Base-by-base conservation (phyloP, 805 yeast genomes). In the Yarrowia sp. region DNA sequence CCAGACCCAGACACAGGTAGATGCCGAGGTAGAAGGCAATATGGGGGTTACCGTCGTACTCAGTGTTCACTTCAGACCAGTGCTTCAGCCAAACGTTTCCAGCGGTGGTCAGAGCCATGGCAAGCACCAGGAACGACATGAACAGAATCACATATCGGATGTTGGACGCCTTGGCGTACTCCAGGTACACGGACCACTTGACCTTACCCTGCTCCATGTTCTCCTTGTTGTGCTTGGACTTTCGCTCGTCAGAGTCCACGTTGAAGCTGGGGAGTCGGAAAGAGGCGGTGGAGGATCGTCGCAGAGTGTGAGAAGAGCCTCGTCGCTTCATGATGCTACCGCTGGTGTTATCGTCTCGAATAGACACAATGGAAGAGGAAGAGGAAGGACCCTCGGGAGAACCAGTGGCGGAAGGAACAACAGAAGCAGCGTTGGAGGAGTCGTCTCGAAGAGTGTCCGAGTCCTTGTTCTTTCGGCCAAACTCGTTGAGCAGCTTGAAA, bases 21-120 rank as follows among this genome's bases (percentile, higher is more conserved):
- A 91, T 82, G 19, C 89, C 89, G 72, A 95, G 81, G 74, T 92
- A 95, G 74, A 79, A 85, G 67, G 80, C 80, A n/a, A 90, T 86
- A 70, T 87, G 77, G 2, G 97, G 97, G 76, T 94, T 94, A 69
- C 79, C 79, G 35, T 92, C 94, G 46, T 79, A 76, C 53, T 77
- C 79, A 3, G 93, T 84, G 76, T 94, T 95, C 26, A 89, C 86
- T 77, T 95, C 99, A 12, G 98, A 91, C 99, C 99, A 95, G 78
- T 91, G 91, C 78, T 95, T 95, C 74, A 95, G 85, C 99, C 99
- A 95, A 67, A 94, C 85, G 76, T 89, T 92, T 45, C 92, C 87
- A 55, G 80, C 80, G 64, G 91, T 94, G 69, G 87, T 84, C 63
- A 87, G 75, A 11, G 83, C 76, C 84, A 86, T 89, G 0, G 91